Evolutionary conservation across 371 early-diverging fungal species (phyloP).

Genomic region (Dentiscutata heterogama): DNA sequence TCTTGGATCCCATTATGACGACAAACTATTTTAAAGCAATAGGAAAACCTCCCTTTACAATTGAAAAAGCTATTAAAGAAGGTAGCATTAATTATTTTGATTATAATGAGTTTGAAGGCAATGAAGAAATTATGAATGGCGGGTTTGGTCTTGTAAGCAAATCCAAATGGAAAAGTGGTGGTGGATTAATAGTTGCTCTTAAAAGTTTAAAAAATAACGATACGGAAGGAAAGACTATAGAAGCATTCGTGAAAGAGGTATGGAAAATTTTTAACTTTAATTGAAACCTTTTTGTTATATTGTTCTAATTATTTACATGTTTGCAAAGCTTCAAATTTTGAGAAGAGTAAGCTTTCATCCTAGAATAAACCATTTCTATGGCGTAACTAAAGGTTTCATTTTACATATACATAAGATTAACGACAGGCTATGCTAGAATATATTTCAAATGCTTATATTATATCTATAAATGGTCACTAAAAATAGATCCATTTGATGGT

Average conservation of each 20-base stretch:
- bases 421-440: neutral
- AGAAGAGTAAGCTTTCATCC: conserved; percentile 7
- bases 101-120: too few relatives aligned
- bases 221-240: neutral
- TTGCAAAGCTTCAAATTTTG: neutral
- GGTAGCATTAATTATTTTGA: too few relatives aligned
- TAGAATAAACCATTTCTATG: neutral
- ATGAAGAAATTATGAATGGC: too few relatives aligned
- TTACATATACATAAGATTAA: neutral
- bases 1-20: too few relatives aligned
- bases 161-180: neutral
- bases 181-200: conserved; percentile 6
- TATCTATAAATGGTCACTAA: neutral
- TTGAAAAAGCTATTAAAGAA: too few relatives aligned
- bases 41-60: too few relatives aligned
- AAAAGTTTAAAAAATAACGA: neutral
- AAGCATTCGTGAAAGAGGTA: conserved; percentile 7
- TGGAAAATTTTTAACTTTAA: neutral
- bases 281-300: neutral
- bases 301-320: neutral
- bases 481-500: neutral
- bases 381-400: neutral
- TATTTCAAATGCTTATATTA: neutral
- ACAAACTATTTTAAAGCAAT: too few relatives aligned
- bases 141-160: neutral